Evolutionary conservation across 2,329 filamentous ascomycete genomes (phyloP).

Genomic region (Hymenoscyphus infarciens): DNA sequence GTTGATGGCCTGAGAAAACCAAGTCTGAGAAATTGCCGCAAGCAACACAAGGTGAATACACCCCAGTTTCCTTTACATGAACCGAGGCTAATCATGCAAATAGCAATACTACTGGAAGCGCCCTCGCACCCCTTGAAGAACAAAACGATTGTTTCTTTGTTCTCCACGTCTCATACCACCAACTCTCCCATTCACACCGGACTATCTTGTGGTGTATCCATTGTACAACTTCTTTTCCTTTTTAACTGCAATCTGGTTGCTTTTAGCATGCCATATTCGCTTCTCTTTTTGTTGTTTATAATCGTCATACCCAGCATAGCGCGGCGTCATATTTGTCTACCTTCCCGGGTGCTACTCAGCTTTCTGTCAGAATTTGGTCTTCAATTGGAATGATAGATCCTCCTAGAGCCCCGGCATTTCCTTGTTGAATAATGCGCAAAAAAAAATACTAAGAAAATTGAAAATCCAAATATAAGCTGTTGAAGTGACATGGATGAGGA

Average conservation of each 20-base stretch:
- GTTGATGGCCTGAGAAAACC: slow-evolving; percentile 85
- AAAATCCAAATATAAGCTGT: background rate
- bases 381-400: background rate
- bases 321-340: slow-evolving; percentile 15
- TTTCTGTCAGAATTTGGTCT: background rate
- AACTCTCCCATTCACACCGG: background rate
- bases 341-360: background rate
- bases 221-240: background rate
- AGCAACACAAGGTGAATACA: slow-evolving; percentile 86
- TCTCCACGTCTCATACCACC: background rate
- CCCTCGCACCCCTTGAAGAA: slow-evolving; percentile 52
- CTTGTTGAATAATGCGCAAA: slow-evolving; percentile 2
- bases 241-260: background rate
- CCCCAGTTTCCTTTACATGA: background rate
- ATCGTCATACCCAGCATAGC: slow-evolving; percentile 20
- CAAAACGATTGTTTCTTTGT: background rate
- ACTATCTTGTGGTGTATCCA: background rate
- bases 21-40: slow-evolving; percentile 82
- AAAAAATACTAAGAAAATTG: slow-evolving; percentile 1
- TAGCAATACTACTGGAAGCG: slow-evolving; percentile 71
- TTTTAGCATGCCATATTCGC: slow-evolving; percentile 10
- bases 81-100: slow-evolving; percentile 14
- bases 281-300: slow-evolving; percentile 15
- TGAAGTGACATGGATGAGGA: background rate
- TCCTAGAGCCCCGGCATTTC: background rate